phyloP scores from a whole-genome alignment of 768 basidiomycete species.

The Rhizopogon roseolus region DNA sequence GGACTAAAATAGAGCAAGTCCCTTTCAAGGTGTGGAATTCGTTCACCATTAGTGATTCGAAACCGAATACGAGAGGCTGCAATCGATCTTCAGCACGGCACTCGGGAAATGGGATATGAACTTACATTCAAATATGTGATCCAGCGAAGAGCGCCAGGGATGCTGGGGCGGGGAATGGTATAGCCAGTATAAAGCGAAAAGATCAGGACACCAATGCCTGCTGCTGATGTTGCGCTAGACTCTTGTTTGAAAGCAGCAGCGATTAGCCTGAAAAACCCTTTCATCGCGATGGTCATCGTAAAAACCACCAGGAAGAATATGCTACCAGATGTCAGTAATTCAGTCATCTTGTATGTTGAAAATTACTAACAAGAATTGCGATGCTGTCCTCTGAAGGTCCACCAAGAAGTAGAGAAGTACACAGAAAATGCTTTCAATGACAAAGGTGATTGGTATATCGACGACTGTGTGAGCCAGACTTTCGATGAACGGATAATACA shows the following conservation, averaged over 20 bases:
- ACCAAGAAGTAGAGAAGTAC: conserved; percentile 58
- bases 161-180: conserved; percentile 52
- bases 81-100: not conserved
- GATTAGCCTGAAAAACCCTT: conserved; percentile 68
- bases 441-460: conserved; percentile 39
- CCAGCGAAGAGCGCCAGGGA: conserved; percentile 69
- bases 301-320: conserved; percentile 57
- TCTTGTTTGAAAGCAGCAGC: conserved; percentile 56
- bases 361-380: conserved; percentile 63
- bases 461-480: conserved; percentile 42
- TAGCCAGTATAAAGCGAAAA: conserved; percentile 58
- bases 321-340: conserved; percentile 26
- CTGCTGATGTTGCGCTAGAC: conserved; percentile 59
- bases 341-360: conserved; percentile 2
- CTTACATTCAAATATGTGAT: conserved; percentile 60
- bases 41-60: conserved; percentile 73
- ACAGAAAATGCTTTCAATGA: conserved; percentile 28
- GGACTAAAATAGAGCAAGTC: conserved; percentile 52
- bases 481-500: conserved; percentile 49
- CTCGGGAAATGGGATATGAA: not conserved
- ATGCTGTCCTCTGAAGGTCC: conserved; percentile 46
- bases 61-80: conserved; percentile 20
- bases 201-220: conserved; percentile 46
- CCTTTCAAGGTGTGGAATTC: conserved; percentile 75
- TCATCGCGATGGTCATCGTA: conserved; percentile 59